Evolutionary conservation across 768 basidiomycete genomes (phyloP), one percentile per base, ranked within the genome.

Genomic region (Pleurotus citrinopileatus): DNA sequence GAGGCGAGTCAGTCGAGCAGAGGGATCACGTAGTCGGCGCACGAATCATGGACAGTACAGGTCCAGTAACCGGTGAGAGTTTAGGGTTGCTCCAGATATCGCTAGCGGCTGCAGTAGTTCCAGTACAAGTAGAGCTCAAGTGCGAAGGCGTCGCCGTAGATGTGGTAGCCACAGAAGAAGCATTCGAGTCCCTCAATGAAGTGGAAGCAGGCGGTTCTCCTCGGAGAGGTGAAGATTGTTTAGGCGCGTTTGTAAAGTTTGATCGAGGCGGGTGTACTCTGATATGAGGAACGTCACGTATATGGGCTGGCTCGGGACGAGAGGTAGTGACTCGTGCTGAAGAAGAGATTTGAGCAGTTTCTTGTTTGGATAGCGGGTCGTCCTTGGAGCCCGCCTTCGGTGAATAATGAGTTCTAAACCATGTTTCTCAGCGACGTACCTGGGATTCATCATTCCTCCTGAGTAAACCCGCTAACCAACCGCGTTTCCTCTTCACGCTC

Each of bases 21-120:
- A 32, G 2, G 13, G 7, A 20, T 47, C 45, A 47, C 22, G 26
- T 10, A 32, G 29, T 34, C 17, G 32, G 34, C n/a, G 32, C 48
- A 25, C 48, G 48, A 51, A 34, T 37, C 15, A 51, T 28, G 23
- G 34, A 34, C 19, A 51, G 48, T 34, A 51, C 48, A 20, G 56
- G 56, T 17, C 55, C 58, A 37, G 52, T 52, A 19, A 59, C 58
- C 12, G 58, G 58, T 29, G 42, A 59, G 12, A 59, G 55, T 29
- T 59, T 59, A 3, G 58, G 58, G 52, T 59, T 54, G 12, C 28
- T 26, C 40, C 46, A 28, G 43, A 52, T 42, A 40, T 58, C 42
- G 38, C 55, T 54, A 29, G 42, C 27, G 22, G 46, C 45, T 4
- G 37, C 29, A 12, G 54, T 26, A 27, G 34, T 29, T 9, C 13